Evolutionary conservation across 352 stramenopile genomes (phyloP), one percentile per base, ranked within the genome.

Genomic region (Pythium vanterpoolii): DNA sequence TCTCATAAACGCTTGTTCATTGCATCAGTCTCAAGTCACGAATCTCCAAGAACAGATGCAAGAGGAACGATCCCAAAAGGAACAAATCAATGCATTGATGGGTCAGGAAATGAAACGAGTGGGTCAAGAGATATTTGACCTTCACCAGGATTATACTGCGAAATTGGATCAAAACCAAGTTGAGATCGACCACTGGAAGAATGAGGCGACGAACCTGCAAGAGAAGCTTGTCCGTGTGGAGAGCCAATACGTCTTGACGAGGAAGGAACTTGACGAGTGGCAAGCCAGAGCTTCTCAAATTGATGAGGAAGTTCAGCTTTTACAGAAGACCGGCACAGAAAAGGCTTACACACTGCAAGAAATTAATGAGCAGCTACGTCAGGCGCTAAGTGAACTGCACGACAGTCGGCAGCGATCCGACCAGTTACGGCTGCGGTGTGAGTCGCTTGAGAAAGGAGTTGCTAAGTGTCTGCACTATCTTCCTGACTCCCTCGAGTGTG

Each of bases 61-160:
- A 23, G 68, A 71, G 21, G 81, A 91, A 33, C 63, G 71, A 28
- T 60, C 65, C 30, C 81, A 91, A 44, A 91, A 89, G 49, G 75
- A 87, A 47, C 75, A 89, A 48, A 68, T 91, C 8, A 91, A 91
- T 49, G 65, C 66, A 6, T 43, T 85, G 0, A 79, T 90, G 70
- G 48, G 69, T 6, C 34, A 64, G 26, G 76, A 90, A 62, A 62
- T 88, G 27, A 60, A 76, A 42, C 69, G 56, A 21, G 81, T 87
- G 19, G 56, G 72, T 31, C 33, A 67, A 16, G 67, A 89, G 26
- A 59, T 71, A 6, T 60, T 74, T 31, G 38, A 62, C 44, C 51
- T 84, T 23, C 59, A 70, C 5, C 69, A 83, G 39, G 24, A 56
- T 5, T 62, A 73, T 0, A 34, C 33, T 4, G 42, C 59, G 36